phyloP scores from a whole-genome alignment of 2,329 filamentous ascomycete species.

The Apiospora saccharicola region DNA sequence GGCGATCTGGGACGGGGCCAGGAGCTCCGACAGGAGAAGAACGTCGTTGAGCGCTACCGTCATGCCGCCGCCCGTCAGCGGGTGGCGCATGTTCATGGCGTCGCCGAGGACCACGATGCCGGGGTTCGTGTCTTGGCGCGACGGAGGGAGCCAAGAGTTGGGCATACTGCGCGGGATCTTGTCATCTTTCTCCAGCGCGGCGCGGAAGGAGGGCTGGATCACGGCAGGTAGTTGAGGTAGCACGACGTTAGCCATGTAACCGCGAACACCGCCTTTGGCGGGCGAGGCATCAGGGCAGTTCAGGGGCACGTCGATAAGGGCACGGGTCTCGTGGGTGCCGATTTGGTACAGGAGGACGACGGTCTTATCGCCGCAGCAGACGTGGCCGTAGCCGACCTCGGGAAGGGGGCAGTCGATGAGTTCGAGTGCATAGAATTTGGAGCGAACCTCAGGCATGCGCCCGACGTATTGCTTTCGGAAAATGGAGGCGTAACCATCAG shows the following conservation, averaged over 20 bases:
- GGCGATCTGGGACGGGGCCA: conserved; percentile 74
- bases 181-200: conserved; percentile 75
- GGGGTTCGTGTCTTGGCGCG: conserved; percentile 70
- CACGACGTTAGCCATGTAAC: conserved; percentile 81
- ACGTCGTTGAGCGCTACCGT: conserved; percentile 96
- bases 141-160: conserved; percentile 89
- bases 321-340: conserved; percentile 90
- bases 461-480: conserved; percentile 84
- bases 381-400: conserved; percentile 79
- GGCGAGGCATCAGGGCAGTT: conserved; percentile 76
- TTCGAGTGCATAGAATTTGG: conserved; percentile 93
- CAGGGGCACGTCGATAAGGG: conserved; percentile 86
- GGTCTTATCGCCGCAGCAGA: conserved; percentile 77
- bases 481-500: conserved; percentile 91
- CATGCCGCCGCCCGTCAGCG: conserved; percentile 96
- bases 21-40: conserved; percentile 75
- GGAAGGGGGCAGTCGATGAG: conserved; percentile 87
- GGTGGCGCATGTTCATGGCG: conserved; percentile 99
- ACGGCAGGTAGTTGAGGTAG: conserved; percentile 77
- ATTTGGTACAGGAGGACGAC: conserved; percentile 97
- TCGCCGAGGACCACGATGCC: conserved; percentile 88
- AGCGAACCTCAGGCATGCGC: conserved; percentile 73
- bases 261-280: conserved; percentile 81
- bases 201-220: conserved; percentile 76
- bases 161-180: conserved; percentile 87